Conservation (phyloP, 352 stramenopile genomes). For the Globisporangium solare region DNA sequence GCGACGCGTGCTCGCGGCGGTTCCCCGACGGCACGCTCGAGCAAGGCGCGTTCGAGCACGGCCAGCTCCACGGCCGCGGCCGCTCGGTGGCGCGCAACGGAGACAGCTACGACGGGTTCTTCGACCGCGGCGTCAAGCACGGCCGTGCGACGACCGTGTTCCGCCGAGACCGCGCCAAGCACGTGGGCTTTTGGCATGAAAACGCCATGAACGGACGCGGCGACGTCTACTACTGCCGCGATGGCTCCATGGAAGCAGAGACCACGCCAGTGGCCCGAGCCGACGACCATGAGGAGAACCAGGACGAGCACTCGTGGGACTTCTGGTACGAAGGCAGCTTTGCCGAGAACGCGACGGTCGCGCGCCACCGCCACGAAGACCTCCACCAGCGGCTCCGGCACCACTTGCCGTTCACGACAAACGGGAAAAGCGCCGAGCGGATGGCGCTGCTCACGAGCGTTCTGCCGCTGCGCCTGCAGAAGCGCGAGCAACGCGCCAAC, state of each 20-base stretch:
- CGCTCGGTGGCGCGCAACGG: conserved; percentile 32
- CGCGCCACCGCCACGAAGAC: conserved; percentile 50
- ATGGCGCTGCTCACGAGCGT: conserved; percentile 48
- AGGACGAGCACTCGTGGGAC: conserved; percentile 29
- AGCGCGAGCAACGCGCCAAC: conserved; percentile 27
- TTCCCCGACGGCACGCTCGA: conserved; percentile 46
- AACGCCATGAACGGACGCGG: conserved; percentile 56
- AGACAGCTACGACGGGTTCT: conserved; percentile 59
- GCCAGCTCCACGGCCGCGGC: conserved; percentile 42
- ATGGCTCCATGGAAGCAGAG: not conserved
- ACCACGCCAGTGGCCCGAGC: not conserved
- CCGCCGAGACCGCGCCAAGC: conserved; percentile 28
- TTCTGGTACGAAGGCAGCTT: conserved; percentile 79
- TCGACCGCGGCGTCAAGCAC: conserved; percentile 42
- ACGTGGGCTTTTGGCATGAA: conserved; percentile 65
- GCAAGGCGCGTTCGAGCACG: conserved; percentile 40
- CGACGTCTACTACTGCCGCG: conserved; percentile 42
- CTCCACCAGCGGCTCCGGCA: conserved; percentile 23
- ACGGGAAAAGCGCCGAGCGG: conserved; percentile 55
- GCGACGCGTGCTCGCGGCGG: conserved; percentile 31
- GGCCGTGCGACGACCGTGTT: conserved; percentile 40
- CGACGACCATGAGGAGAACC: conserved; percentile 3
- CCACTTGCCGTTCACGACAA: conserved; percentile 57
- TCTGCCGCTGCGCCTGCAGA: conserved; percentile 32
- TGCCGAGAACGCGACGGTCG: conserved; percentile 47